phyloP scores from a whole-genome alignment of 2,329 filamentous ascomycete genomes.

The Alternaria hordeiaustralica region DNA sequence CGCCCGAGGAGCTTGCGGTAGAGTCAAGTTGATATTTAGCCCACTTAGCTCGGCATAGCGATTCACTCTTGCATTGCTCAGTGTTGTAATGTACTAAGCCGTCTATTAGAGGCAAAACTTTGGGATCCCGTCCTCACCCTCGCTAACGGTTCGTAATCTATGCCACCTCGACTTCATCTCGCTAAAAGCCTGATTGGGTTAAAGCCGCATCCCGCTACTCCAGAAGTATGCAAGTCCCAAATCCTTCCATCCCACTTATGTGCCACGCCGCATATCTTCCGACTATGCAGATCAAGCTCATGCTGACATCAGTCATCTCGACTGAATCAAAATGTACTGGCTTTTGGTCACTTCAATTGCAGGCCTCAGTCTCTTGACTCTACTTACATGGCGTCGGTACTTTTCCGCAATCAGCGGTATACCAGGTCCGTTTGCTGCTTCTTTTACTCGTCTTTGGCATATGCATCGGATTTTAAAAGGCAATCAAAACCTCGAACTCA shows the following conservation, averaged over 20 bases:
- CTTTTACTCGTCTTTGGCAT: conserved; percentile 48
- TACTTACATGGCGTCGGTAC: conserved; percentile 52
- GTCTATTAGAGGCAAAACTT: neutral
- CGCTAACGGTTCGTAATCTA: neutral
- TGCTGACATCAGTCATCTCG: too few species aligned
- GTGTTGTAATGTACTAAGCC: neutral
- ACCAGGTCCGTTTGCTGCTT: conserved; percentile 52
- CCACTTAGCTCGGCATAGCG: neutral
- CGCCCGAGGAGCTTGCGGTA: neutral
- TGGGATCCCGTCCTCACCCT: neutral
- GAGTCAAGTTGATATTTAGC: neutral
- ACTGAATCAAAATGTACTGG: neutral
- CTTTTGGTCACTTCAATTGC: neutral
- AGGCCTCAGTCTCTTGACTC: neutral
- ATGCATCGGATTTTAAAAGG: conserved; percentile 48
- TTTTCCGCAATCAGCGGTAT: conserved; percentile 50
- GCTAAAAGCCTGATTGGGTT: neutral
- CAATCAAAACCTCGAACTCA: conserved; percentile 44
- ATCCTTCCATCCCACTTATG: neutral
- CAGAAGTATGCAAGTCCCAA: neutral
- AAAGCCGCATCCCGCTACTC: neutral
- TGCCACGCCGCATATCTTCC: neutral
- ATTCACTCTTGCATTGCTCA: neutral
- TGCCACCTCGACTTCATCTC: neutral
- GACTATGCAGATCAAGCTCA: neutral